Evolutionary conservation across 352 stramenopile species (phyloP), one percentile per base, ranked within the genome.

Genomic region (Aphanomyces invadans): DNA sequence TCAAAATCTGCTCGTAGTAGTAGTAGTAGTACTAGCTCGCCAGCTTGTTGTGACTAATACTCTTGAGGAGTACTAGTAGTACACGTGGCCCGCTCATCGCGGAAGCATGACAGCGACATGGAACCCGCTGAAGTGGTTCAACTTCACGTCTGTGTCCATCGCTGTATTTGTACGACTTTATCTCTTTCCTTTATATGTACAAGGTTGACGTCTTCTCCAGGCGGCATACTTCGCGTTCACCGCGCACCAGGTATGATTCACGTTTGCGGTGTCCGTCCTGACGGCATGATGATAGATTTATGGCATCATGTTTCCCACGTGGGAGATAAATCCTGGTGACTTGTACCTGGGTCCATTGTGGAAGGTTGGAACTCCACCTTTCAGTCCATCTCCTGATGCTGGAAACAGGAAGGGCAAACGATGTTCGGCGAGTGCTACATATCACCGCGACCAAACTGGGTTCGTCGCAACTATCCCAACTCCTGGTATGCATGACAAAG

Each of bases 221-320:
- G 42, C 26, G n/a, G 10, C 29, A 5, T 63, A 63, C 42, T 63
- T 63, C 11, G 17, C n/a, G 26, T 63, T 63, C 25, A 63, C 55
- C 5, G 19, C 42, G 55, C 48, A 48, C 42, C 55, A 63, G 42
- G 55, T 63, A 42, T 42, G 15, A 7, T 42, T 42, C 36, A 15
- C 36, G 36, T 2, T 45, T 1, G 3, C 53, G 17, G 25, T 4
- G n/a, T 45, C 5, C n/a, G n/a, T n/a, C n/a, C n/a, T n/a, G n/a
- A n/a, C n/a, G n/a, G n/a, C n/a, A n/a, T n/a, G n/a, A n/a, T n/a
- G n/a, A 7, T 33, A 90, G 82, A 70, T 91, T 57, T 87, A 84
- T 70, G 62, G 65, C 60, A 89, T 91, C 72, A 87, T 89, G 73
- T 83, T 86, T 46, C 83, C 83, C 51, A 73, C 70, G 4, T 91